phyloP scores from a whole-genome alignment of 768 basidiomycete species.

The Auricularia cornea region DNA sequence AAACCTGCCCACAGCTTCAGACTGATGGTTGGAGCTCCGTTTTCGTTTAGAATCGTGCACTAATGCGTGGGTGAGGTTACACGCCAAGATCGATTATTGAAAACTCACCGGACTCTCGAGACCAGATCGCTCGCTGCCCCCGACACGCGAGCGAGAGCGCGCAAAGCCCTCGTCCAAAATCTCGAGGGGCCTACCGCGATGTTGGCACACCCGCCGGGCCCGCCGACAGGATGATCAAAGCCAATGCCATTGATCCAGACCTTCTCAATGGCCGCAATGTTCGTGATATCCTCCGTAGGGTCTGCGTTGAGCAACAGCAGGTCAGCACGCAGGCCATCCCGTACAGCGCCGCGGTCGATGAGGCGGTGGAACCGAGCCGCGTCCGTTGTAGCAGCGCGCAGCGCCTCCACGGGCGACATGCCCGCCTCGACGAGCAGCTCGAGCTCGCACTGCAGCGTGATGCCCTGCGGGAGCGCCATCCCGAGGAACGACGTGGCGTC shows the following conservation, averaged over 20 bases:
- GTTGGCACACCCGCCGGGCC: too few species aligned
- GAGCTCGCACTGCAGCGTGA: not conserved
- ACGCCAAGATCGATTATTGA: too few species aligned
- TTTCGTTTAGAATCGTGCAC: too few species aligned
- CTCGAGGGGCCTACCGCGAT: too few species aligned
- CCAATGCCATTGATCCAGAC: not conserved
- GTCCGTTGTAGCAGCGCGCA: not conserved
- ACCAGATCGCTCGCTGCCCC: too few species aligned
- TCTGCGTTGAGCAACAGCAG: not conserved
- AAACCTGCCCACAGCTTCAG: too few species aligned
- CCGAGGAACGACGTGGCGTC: not conserved
- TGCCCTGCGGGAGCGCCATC: not conserved
- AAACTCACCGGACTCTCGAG: too few species aligned
- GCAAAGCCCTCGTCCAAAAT: too few species aligned
- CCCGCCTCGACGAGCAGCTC: not conserved
- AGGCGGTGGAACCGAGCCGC: not conserved
- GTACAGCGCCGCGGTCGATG: not conserved
- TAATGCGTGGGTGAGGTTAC: too few species aligned
- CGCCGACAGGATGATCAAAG: too few species aligned
- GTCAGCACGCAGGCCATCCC: not conserved
- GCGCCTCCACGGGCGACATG: not conserved
- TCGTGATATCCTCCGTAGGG: not conserved
- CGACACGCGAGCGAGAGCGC: too few species aligned
- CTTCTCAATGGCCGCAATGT: not conserved
- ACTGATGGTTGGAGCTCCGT: too few species aligned